Evolutionary conservation across 2,329 filamentous ascomycete genomes (phyloP).

Genomic region (Colletotrichum tabaci): DNA sequence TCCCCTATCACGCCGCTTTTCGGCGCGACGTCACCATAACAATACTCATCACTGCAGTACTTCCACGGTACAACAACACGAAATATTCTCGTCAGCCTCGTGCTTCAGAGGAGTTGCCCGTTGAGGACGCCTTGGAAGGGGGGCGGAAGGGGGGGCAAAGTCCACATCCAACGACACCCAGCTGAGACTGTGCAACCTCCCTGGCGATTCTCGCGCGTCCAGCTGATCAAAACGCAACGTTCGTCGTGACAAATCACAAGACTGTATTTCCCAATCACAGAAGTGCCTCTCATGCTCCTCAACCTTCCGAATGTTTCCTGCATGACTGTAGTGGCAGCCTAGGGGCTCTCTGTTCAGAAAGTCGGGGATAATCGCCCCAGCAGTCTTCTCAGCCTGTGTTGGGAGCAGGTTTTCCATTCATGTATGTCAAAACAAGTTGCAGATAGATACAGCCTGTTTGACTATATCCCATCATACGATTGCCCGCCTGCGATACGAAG

Average conservation of each 20-base stretch:
- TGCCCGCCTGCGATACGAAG: conserved; percentile 29
- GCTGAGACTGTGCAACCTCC: conserved; percentile 37
- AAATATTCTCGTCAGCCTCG: neutral
- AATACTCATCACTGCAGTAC: neutral
- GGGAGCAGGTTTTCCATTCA: neutral
- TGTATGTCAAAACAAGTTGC: neutral
- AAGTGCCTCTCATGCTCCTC: conserved; percentile 2
- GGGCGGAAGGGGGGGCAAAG: conserved; percentile 32
- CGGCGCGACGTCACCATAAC: conserved; percentile 11
- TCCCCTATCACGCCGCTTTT: conserved; percentile 2
- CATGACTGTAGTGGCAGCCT: neutral
- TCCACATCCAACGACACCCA: conserved; percentile 38
- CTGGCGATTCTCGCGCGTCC: conserved; percentile 15
- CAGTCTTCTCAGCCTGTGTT: conserved; percentile 4
- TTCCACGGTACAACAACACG: neutral
- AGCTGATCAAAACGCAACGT: conserved; percentile 37
- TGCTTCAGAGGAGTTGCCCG: conserved; percentile 4
- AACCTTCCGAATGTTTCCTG: conserved; percentile 3
- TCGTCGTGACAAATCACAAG: conserved; percentile 28
- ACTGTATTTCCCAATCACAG: conserved; percentile 3
- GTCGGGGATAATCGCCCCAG: conserved; percentile 12
- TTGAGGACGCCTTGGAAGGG: conserved; percentile 7
- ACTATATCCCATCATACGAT: neutral
- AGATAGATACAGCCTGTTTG: neutral
- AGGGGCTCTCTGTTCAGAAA: neutral